These are phyloP conservation scores for Tribonema minus DNA, from an alignment of 108 stramenopile genomes.

Conservation along the genomic window DNA sequence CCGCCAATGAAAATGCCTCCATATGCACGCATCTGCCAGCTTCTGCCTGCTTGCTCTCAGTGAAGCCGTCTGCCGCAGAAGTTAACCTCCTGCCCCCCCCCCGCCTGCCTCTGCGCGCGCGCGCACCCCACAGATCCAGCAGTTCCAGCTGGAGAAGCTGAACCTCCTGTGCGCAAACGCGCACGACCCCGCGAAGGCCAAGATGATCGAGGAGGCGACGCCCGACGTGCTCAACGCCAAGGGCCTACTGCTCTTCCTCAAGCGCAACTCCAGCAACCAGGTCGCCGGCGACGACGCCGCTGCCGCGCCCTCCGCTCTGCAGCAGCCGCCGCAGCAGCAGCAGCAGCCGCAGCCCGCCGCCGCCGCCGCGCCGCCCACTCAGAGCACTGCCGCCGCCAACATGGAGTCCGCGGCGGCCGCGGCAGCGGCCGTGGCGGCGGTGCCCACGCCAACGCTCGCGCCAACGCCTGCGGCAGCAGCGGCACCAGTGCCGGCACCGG, in stretches of 20 bases:
- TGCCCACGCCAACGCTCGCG: too few species aligned
- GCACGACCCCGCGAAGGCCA: conserved; percentile 1
- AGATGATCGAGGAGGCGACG: conserved; percentile 30
- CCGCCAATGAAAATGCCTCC: too few species aligned
- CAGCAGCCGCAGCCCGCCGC: too few species aligned
- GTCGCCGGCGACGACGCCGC: too few species aligned
- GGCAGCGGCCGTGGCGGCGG: background rate
- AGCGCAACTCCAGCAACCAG: too few species aligned
- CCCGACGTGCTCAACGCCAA: conserved; percentile 40
- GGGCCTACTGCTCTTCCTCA: conserved; percentile 30
- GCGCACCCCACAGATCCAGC: conserved; percentile 6
- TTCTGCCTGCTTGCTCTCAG: background rate
- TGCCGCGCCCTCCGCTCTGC: too few species aligned
- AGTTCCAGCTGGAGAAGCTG: conserved; percentile 19
- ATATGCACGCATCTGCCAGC: too few species aligned
- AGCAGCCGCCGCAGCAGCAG: too few species aligned
- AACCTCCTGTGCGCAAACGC: conserved; percentile 9
- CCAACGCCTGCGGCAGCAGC: background rate
- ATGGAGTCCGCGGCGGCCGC: background rate
- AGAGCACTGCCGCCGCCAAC: background rate
- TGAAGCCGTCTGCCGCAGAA: background rate
- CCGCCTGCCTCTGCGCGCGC: background rate
- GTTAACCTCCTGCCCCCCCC: background rate
- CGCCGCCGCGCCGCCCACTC: background rate
- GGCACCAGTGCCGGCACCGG: background rate